phyloP scores from a whole-genome alignment of 2,329 filamentous ascomycete genomes.

The Pseudocercospora ulei region DNA sequence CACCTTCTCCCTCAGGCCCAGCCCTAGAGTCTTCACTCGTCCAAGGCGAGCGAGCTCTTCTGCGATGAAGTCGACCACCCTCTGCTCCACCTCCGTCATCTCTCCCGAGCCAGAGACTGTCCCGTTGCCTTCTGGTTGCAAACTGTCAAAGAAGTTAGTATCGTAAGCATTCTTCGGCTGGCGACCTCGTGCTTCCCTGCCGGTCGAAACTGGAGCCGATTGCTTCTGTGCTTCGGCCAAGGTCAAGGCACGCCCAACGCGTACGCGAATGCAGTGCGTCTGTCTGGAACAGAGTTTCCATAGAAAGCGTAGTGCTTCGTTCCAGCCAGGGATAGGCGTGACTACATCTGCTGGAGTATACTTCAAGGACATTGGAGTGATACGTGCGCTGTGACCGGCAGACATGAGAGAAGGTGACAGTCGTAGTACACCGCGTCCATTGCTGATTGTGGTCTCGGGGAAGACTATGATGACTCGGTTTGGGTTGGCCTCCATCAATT shows the following conservation, averaged over 20 bases:
- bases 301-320: slow-evolving; percentile 58
- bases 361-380: slow-evolving; percentile 83
- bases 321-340: slow-evolving; percentile 64
- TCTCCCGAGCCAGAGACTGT: slow-evolving; percentile 18
- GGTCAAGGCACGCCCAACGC: slow-evolving; percentile 66
- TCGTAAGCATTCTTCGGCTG: slow-evolving; percentile 34
- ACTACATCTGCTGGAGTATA: slow-evolving; percentile 86
- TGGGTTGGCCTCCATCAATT: slow-evolving; percentile 58
- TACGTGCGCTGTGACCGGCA: slow-evolving; percentile 56
- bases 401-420: slow-evolving; percentile 68
- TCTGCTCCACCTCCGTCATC: slow-evolving; percentile 51
- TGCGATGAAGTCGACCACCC: slow-evolving; percentile 64
- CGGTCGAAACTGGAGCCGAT: slow-evolving; percentile 27
- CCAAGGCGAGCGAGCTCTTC: slow-evolving; percentile 81
- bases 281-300: slow-evolving; percentile 79
- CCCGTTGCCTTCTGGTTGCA: slow-evolving; percentile 34
- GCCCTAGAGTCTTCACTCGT: slow-evolving; percentile 74
- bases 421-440: slow-evolving; percentile 79
- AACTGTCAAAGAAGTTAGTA: slow-evolving; percentile 41
- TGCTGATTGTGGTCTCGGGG: slow-evolving; percentile 88
- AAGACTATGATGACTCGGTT: slow-evolving; percentile 73
- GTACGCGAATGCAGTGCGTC: slow-evolving; percentile 80
- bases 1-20: slow-evolving; percentile 73
- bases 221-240: slow-evolving; percentile 32
- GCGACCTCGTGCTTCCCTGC: slow-evolving; percentile 19